A percentile compares a stretch with the other conserved stretches of the same genome.
phyloP scores from a whole-genome alignment of 2,329 filamentous ascomycete species.

The Trichoderma citrinoviride region DNA sequence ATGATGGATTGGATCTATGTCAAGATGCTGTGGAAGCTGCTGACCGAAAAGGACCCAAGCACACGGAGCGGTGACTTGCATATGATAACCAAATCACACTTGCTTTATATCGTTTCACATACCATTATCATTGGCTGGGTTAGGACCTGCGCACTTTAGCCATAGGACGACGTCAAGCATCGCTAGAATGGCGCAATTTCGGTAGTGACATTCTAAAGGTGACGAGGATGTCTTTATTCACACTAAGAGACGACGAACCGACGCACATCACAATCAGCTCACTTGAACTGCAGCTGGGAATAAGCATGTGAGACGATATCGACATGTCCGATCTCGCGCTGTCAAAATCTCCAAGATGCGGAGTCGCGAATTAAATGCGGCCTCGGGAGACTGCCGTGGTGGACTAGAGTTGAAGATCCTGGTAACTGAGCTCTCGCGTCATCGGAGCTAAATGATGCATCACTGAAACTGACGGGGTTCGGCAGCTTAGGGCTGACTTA shows the following conservation, averaged over 20 bases:
- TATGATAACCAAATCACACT: neutral
- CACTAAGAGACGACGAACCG: neutral
- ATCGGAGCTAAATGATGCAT: conserved; percentile 22
- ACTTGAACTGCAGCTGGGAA: neutral
- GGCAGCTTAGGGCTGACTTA: neutral
- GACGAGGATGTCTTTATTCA: neutral
- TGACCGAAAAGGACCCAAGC: neutral
- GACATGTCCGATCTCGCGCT: neutral
- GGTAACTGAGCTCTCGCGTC: conserved; percentile 17
- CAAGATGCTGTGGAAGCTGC: neutral
- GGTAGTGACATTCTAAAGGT: neutral
- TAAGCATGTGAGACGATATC: neutral
- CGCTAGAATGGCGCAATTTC: conserved; percentile 17
- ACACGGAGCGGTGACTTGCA: neutral
- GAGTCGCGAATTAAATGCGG: conserved; percentile 1
- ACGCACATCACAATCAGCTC: neutral
- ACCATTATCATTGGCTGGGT: neutral
- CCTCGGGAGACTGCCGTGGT: neutral
- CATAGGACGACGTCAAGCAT: neutral
- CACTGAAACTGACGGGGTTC: neutral
- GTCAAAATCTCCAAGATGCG: neutral
- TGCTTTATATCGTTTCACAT: neutral
- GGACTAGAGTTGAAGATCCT: neutral
- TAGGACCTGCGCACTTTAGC: neutral
- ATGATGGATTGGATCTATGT: neutral